Evolutionary conservation across 1,139 yeast genomes (phyloP), one percentile per base, ranked within the genome.

Genomic region (Hyphopichia burtonii): DNA sequence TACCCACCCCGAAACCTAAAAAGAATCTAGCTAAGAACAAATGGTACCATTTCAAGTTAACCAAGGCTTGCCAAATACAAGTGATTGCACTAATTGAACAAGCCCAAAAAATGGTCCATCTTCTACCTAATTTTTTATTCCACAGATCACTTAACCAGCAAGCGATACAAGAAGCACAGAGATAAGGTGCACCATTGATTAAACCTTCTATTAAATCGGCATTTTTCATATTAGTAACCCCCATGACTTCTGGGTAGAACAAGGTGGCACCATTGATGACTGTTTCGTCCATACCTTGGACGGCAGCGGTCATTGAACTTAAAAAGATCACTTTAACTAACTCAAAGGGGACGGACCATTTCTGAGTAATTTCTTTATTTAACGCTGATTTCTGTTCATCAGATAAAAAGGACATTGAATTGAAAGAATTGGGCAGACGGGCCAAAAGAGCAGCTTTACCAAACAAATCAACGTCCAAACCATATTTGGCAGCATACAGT

Each of bases 271-370:
- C 96, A 54, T 87, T 86, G 45, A 86, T 78, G 18, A 87, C 96
- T 1, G 94, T 76, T 61, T 88, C 96, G 61, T 88, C 96, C 89
- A 88, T 87, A 56, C 96, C 96, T 62, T 88, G 96, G 31, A 89
- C 91, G 8, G 91, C 87, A 17, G 96, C 96, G 41, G 94, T 89
- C 82, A 88, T 78, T 6, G 96, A 85, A 34, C 91, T 85, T 59
- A 87, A 78, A 15, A 86, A 75, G 43, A 86, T 78, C 41, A 87
- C 81, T 49, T 74, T 78, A 50, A 82, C 64, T 54, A 88, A 69
- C 45, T 78, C 78, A 28, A 52, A 50, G 0, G 95, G 93, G 38
- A 83, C 71, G 43, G 71, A 69, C 88, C 89, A 84, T 63, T 71
- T 77, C 38, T 83, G 80, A 45, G 85, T 84, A 36, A 80, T 74